Conservation (phyloP, 371 early-diverging fungal genomes). For the Mucor piriformis region DNA sequence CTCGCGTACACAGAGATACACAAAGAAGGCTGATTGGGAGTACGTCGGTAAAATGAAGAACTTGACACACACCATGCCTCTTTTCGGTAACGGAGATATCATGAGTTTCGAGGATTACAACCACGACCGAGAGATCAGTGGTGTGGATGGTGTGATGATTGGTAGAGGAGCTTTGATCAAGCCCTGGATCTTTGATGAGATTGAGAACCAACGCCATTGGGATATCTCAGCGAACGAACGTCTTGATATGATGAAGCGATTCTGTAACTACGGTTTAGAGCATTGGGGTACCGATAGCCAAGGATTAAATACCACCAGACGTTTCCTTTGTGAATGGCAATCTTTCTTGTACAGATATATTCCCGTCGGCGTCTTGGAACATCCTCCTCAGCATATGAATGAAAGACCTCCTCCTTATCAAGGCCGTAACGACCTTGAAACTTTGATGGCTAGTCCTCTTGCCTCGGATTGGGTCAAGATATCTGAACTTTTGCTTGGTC, state of each 20-base stretch:
- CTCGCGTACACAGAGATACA: slow-evolving; percentile 92
- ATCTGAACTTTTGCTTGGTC: slow-evolving; percentile 81
- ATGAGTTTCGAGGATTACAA: slow-evolving; percentile 87
- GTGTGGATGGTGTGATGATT: slow-evolving; percentile 91
- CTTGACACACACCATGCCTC: slow-evolving; percentile 48
- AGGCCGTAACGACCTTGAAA: slow-evolving; percentile 94
- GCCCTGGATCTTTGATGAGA: slow-evolving; percentile 98
- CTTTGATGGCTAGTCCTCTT: slow-evolving; percentile 85
- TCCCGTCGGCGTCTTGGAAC: slow-evolving; percentile 93
- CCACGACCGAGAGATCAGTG: slow-evolving; percentile 56
- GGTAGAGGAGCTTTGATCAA: slow-evolving; percentile 89
- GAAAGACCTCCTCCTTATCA: slow-evolving; percentile 85
- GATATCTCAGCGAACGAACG: slow-evolving; percentile 93
- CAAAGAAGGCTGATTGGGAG: slow-evolving; percentile 89
- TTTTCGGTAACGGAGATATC: slow-evolving; percentile 92
- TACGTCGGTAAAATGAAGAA: slow-evolving; percentile 74
- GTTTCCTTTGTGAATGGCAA: slow-evolving; percentile 94
- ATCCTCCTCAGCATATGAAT: slow-evolving; percentile 89
- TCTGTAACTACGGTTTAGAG: slow-evolving; percentile 86
- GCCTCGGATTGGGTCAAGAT: slow-evolving; percentile 90
- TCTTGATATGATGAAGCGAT: slow-evolving; percentile 86
- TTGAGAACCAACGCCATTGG: slow-evolving; percentile 82
- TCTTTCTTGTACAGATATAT: slow-evolving; percentile 81
- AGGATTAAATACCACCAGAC: slow-evolving; percentile 85
- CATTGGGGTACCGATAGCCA: slow-evolving; percentile 94